Evolutionary conservation across 345 rosid genomes (phyloP).

Genomic region (Erodium maritimum): DNA sequence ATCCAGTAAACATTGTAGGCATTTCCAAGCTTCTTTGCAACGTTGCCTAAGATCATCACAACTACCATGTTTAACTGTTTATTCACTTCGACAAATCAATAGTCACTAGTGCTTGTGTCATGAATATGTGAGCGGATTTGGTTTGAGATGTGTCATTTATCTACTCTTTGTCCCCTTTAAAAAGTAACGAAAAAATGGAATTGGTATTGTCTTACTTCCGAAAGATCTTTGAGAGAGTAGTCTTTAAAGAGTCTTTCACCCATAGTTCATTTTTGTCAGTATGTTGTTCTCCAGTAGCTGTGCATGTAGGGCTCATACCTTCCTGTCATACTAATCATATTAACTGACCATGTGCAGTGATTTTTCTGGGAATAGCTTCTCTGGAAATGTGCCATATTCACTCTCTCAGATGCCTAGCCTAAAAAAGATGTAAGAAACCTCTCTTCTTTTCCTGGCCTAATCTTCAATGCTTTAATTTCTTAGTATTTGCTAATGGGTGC

Average conservation of each 20-base stretch:
- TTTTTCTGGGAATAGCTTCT: conserved; percentile 63
- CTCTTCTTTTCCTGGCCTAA: conserved; percentile 1
- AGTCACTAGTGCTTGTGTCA: neutral
- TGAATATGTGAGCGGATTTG: neutral
- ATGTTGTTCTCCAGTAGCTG: no score
- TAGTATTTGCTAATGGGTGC: conserved; percentile 13
- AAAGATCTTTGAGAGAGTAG: neutral
- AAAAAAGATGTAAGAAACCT: conserved; percentile 44
- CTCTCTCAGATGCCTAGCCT: conserved; percentile 71
- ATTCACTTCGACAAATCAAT: neutral
- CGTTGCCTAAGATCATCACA: neutral
- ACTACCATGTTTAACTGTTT: neutral
- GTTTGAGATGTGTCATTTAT: neutral
- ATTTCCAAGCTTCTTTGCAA: neutral
- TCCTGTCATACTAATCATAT: conserved; percentile 4
- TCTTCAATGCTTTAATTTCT: conserved; percentile 4
- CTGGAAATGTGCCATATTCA: conserved; percentile 73
- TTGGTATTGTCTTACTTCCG: neutral
- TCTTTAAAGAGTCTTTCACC: neutral
- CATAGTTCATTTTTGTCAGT: no score
- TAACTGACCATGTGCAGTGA: conserved; percentile 41
- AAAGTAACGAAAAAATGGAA: no score
- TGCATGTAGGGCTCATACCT: neutral
- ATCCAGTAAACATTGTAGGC: neutral
- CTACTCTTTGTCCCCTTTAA: neutral